A percentile compares a stretch with the other conserved stretches of the same genome.
These are phyloP conservation scores for Rubroshorea leprosula DNA, from an alignment of 345 rosid genomes.

Conservation along the genomic window DNA sequence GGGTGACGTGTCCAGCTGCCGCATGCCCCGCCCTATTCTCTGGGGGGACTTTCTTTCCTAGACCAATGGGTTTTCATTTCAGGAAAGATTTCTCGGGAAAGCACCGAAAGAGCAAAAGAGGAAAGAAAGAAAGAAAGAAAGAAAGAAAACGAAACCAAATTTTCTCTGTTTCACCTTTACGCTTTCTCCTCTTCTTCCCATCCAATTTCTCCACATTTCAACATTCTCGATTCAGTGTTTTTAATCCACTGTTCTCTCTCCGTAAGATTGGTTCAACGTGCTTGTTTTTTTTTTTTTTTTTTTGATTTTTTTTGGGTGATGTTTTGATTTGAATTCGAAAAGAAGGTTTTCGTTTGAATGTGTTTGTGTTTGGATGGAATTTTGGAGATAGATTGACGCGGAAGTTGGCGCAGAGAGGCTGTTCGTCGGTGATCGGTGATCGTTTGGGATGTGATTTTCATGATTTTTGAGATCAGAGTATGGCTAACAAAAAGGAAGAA, in stretches of 20 bases:
- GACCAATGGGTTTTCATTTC: constrained; percentile 31
- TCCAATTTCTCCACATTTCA: constrained; percentile 8
- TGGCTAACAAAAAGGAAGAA: constrained; percentile 50
- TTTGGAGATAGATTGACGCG: constrained; percentile 5
- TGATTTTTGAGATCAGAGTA: constrained; percentile 22
- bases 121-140: not conserved
- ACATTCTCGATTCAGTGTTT: not conserved
- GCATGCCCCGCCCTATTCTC: constrained; percentile 23
- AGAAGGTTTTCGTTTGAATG: not conserved
- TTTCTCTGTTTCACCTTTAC: constrained; percentile 15
- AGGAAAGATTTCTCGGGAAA: constrained; percentile 10
- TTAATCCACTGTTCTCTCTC: not conserved
- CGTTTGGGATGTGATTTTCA: constrained; percentile 5
- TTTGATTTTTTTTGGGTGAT: not conserved
- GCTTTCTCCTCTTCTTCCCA: constrained; percentile 2
- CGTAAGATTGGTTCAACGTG: not conserved
- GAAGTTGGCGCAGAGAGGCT: not conserved
- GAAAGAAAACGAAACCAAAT: not conserved
- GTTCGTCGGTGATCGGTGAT: constrained; percentile 6
- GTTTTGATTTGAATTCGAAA: not conserved
- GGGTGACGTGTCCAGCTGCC: constrained; percentile 48
- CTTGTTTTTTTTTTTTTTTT: not conserved
- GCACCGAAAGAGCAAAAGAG: not conserved
- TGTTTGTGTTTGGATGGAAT: constrained; percentile 5
- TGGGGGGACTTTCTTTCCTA: constrained; percentile 23